Evolutionary conservation across 306 rosid genomes (phyloP).

Genomic region (Rosa lucieae): DNA sequence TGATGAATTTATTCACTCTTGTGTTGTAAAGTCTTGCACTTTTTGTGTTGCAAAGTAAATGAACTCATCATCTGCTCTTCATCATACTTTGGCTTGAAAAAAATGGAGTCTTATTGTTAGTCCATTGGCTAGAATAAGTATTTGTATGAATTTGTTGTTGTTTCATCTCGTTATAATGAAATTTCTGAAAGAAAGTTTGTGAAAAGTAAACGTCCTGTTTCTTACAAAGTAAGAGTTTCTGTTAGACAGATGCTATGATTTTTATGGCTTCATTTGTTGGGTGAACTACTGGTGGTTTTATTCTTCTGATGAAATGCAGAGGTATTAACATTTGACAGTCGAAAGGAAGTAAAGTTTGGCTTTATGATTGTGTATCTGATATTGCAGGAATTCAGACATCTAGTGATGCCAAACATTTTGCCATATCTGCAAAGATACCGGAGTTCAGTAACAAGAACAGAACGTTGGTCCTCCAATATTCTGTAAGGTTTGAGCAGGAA

Average conservation of each 20-base stretch:
- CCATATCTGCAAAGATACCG: slow-evolving; percentile 79
- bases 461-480: slow-evolving; percentile 86
- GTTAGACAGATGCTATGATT: not conserved
- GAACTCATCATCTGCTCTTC: not conserved
- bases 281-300: slow-evolving; percentile 3
- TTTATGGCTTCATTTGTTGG: not conserved
- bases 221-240: not conserved
- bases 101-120: not conserved
- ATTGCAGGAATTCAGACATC: slow-evolving; percentile 82
- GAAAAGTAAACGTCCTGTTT: not conserved
- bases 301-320: slow-evolving; percentile 5
- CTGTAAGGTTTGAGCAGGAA: slow-evolving; percentile 88
- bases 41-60: not conserved
- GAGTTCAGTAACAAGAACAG: slow-evolving; percentile 74
- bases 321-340: not conserved
- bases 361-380: slow-evolving; percentile 9
- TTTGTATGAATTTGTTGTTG: not conserved
- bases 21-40: not conserved
- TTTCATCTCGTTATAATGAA: not conserved
- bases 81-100: not conserved
- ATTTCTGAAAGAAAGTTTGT: not conserved
- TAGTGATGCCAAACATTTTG: slow-evolving; percentile 87
- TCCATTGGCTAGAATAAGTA: not conserved
- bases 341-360: not conserved
- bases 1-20: not conserved